Evolutionary conservation across 23 red algal genomes (phyloP).

Genomic region (Agarophyton chilense): DNA sequence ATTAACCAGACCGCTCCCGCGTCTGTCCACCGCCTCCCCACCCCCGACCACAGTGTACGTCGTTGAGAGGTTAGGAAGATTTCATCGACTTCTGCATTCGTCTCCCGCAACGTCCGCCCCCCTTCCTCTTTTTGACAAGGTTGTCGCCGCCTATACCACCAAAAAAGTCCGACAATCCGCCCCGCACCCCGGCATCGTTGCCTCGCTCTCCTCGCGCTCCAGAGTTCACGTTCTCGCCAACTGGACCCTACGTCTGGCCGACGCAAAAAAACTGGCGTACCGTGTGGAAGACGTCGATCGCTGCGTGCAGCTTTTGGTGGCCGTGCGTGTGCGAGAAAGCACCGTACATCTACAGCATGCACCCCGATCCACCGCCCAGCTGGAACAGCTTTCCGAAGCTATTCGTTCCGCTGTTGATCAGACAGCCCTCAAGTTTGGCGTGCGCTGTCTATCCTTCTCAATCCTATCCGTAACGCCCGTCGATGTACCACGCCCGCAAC

Average conservation of each 20-base stretch:
- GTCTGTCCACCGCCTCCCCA: not conserved
- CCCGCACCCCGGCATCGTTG: not conserved
- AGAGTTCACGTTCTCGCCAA: constrained; percentile 3
- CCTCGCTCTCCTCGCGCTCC: not conserved
- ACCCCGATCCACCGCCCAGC: not conserved
- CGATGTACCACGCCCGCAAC: not conserved
- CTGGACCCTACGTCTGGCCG: constrained; percentile 11
- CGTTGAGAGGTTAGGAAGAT: constrained; percentile 46
- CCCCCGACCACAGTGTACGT: constrained; percentile 55
- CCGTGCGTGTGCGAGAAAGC: not conserved
- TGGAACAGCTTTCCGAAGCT: constrained; percentile 25
- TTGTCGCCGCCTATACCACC: constrained; percentile 47
- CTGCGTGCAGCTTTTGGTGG: constrained; percentile 14
- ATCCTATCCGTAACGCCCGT: not conserved
- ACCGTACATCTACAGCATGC: not conserved
- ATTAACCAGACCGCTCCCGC: not conserved
- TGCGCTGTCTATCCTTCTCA: constrained; percentile 7
- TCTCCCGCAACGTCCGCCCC: not conserved
- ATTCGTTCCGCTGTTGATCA: constrained; percentile 10
- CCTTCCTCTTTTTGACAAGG: constrained; percentile 39
- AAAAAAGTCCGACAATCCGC: constrained; percentile 11
- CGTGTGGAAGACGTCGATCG: constrained; percentile 36
- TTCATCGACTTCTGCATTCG: constrained; percentile 32
- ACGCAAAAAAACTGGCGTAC: constrained; percentile 57
- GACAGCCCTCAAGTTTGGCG: constrained; percentile 33